phyloP scores from a whole-genome alignment of 2,329 filamentous ascomycete species.

The Pseudocercospora cruenta region DNA sequence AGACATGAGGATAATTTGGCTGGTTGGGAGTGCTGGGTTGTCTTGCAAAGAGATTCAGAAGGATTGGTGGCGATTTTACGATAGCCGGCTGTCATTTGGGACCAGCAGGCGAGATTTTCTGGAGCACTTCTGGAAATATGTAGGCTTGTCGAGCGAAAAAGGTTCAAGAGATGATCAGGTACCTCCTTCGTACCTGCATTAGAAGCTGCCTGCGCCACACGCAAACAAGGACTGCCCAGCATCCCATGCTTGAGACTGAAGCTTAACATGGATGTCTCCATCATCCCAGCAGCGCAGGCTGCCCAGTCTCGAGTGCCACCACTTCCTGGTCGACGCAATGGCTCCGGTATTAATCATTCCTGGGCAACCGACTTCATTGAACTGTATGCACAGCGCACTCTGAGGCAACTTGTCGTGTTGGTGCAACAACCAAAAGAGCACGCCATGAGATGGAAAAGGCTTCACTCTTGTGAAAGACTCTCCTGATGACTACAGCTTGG shows the following conservation, averaged over 20 bases:
- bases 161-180: background rate
- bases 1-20: no score
- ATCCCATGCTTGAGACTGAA: background rate
- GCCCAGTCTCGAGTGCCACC: background rate
- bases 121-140: background rate
- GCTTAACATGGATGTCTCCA: no score
- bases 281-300: background rate
- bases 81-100: background rate
- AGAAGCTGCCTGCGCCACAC: background rate
- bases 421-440: background rate
- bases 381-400: background rate
- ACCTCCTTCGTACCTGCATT: background rate
- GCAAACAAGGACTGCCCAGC: background rate
- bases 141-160: background rate
- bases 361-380: background rate
- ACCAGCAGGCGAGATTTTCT: background rate
- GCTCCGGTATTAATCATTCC: background rate
- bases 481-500: background rate
- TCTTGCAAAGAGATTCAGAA: no score
- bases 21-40: no score
- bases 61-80: background rate
- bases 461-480: background rate
- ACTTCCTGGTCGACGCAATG: background rate
- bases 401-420: background rate
- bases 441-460: no score